These are phyloP conservation scores for Coemansia sp. DNA, from an alignment of 192 early-diverging fungal species.

Conservation along the genomic window DNA sequence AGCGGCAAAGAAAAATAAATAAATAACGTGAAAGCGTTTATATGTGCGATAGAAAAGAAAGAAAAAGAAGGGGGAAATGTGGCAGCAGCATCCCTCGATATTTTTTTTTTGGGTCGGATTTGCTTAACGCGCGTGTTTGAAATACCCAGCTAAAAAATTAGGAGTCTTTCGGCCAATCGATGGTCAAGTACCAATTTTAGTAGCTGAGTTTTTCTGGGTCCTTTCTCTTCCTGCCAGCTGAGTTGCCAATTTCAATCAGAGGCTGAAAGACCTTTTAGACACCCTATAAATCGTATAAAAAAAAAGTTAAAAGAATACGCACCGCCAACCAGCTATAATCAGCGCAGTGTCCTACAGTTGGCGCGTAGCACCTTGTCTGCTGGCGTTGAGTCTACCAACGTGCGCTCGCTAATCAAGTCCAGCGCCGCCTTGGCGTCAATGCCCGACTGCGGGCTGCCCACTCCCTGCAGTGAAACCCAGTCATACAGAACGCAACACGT, in stretches of 20 bases:
- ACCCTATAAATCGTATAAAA: conserved; percentile 6
- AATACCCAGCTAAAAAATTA: no score
- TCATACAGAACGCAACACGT: conserved; percentile 89
- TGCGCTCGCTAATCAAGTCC: conserved; percentile 20
- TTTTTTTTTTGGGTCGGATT: no score
- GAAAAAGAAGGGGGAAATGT: no score
- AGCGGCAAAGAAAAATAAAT: conserved; percentile 8
- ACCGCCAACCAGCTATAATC: background rate
- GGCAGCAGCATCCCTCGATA: no score
- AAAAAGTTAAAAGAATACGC: background rate
- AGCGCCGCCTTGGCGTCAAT: conserved; percentile 69
- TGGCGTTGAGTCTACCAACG: conserved; percentile 32
- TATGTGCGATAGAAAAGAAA: no score
- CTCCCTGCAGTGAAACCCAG: conserved; percentile 77
- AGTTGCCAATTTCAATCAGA: background rate
- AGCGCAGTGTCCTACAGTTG: conserved; percentile 46
- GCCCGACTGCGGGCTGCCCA: conserved; percentile 70
- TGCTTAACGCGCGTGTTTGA: no score
- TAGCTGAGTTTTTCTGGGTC: background rate
- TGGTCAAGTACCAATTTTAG: background rate
- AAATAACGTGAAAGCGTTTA: conserved; percentile 5
- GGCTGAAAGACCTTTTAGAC: no score
- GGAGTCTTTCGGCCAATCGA: conserved; percentile 1
- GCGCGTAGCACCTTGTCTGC: conserved; percentile 44
- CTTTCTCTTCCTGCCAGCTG: background rate